phyloP scores from a whole-genome alignment of 2,329 filamentous ascomycete genomes.

The Metarhizium sp. region DNA sequence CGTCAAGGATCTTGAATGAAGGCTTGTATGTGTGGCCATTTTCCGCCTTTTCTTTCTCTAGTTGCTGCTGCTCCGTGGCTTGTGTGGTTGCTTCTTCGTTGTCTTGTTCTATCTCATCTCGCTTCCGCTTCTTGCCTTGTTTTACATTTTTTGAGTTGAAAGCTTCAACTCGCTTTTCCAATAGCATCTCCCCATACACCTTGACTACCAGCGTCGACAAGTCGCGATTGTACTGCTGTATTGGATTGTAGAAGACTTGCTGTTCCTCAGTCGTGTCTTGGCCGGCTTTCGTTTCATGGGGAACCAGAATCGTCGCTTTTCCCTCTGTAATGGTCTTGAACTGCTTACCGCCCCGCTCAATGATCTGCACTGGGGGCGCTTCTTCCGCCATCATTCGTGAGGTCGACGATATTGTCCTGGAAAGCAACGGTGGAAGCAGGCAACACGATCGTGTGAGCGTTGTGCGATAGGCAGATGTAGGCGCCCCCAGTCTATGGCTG shows the following conservation, averaged over 20 bases:
- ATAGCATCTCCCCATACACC: slow-evolving; percentile 64
- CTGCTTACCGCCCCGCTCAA: slow-evolving; percentile 33
- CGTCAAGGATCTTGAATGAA: slow-evolving; percentile 80
- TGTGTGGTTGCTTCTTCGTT: slow-evolving; percentile 2
- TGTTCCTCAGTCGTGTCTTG: slow-evolving; percentile 51
- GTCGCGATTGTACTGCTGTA: slow-evolving; percentile 98
- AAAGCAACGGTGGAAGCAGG: background rate
- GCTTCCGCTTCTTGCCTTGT: slow-evolving; percentile 37
- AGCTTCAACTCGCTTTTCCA: slow-evolving; percentile 35
- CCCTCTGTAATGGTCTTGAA: slow-evolving; percentile 46
- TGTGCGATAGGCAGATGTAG: background rate
- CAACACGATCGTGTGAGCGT: background rate
- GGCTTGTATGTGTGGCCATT: slow-evolving; percentile 24
- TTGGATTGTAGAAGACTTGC: slow-evolving; percentile 97
- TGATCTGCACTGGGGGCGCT: slow-evolving; percentile 12
- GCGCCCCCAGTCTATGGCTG: background rate
- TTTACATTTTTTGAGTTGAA: slow-evolving; percentile 28
- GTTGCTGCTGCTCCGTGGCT: background rate
- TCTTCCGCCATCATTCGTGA: slow-evolving; percentile 9
- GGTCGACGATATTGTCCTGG: slow-evolving; percentile 1
- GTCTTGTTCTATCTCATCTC: slow-evolving; percentile 20
- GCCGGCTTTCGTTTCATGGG: slow-evolving; percentile 31
- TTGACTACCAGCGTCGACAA: slow-evolving; percentile 87
- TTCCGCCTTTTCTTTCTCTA: slow-evolving; percentile 10
- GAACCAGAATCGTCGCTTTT: slow-evolving; percentile 47